These are phyloP conservation scores for Pseudocercospora pini-densiflorae DNA, from an alignment of 2,329 filamentous ascomycete species.

Conservation along the genomic window DNA sequence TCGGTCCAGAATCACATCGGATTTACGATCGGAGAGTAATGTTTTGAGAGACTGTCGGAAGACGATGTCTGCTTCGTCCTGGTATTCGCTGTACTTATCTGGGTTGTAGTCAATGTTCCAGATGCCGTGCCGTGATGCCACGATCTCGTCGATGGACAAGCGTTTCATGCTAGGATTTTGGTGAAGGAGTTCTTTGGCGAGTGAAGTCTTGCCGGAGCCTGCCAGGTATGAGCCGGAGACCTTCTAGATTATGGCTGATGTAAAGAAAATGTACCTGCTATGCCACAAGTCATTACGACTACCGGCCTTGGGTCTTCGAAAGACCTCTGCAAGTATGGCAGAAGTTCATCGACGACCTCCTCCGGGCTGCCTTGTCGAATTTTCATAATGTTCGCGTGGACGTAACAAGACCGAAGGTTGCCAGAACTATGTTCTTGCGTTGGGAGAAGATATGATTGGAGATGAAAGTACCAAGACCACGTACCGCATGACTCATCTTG, in stretches of 20 bases:
- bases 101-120: conserved; percentile 15
- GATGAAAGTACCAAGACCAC: background rate
- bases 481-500: background rate
- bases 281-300: conserved; percentile 20
- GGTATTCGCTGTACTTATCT: conserved; percentile 4
- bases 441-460: background rate
- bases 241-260: background rate
- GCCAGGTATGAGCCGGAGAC: background rate
- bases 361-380: background rate
- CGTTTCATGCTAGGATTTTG: conserved; percentile 3
- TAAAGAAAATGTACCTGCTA: conserved; percentile 6
- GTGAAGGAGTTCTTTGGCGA: conserved; percentile 7
- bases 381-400: background rate
- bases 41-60: background rate
- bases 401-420: no score
- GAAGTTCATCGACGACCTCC: background rate
- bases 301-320: background rate
- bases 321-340: background rate
- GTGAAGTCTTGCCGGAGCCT: conserved; percentile 21
- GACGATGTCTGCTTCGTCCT: conserved; percentile 10
- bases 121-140: conserved; percentile 13
- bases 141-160: conserved; percentile 16
- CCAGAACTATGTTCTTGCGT: no score
- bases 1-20: conserved; percentile 16
- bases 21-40: background rate